These are phyloP conservation scores for Capsicum chinense DNA, from an alignment of 257 asterid species.

Conservation along the genomic window DNA sequence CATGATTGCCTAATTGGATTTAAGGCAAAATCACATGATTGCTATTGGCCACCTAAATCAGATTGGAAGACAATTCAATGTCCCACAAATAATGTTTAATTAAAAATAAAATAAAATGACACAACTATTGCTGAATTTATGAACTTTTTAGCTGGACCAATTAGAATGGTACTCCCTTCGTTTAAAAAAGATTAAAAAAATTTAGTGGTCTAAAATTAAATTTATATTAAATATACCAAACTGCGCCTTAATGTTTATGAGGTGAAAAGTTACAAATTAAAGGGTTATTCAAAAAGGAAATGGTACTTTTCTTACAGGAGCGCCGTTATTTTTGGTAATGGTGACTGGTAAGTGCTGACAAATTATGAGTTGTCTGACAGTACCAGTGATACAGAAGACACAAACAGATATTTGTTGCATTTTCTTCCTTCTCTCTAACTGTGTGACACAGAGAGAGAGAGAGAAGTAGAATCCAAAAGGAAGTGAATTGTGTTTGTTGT, in stretches of 20 bases:
- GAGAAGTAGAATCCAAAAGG: too few relatives aligned
- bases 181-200: too few relatives aligned
- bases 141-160: too few relatives aligned
- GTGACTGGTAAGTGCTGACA: conserved; percentile 34
- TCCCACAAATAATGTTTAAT: neutral
- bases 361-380: conserved; percentile 49
- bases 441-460: too few relatives aligned
- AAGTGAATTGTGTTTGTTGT: neutral
- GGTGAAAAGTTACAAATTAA: too few relatives aligned
- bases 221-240: neutral
- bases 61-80: neutral
- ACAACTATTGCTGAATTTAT: too few relatives aligned
- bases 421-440: neutral
- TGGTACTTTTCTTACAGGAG: neutral
- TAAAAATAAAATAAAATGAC: neutral
- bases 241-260: too few relatives aligned
- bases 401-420: neutral
- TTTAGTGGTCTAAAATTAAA: too few relatives aligned
- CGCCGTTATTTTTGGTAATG: conserved; percentile 46
- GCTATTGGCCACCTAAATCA: conserved; percentile 17
- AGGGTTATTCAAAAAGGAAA: neutral
- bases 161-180: neutral
- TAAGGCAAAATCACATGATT: conserved; percentile 26
- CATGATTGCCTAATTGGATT: conserved; percentile 24
- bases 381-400: conserved; percentile 22